These are phyloP conservation scores for Plantago elongata DNA, from an alignment of 257 asterid species.

Conservation along the genomic window DNA sequence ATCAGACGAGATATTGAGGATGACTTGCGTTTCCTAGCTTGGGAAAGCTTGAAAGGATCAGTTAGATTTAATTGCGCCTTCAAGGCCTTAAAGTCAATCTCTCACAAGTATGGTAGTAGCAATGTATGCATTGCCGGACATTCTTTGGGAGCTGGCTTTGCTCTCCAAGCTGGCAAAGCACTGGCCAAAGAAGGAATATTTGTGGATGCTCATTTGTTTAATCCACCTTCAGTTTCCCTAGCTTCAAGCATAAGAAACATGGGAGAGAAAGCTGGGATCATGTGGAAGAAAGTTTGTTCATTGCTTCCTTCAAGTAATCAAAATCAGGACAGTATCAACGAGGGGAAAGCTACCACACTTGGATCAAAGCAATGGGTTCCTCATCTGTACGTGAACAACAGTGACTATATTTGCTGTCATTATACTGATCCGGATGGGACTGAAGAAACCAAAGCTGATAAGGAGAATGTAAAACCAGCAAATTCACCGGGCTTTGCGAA, in stretches of 20 bases:
- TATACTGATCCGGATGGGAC: slow-evolving; percentile 56
- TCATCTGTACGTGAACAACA: slow-evolving; percentile 77
- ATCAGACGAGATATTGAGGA: slow-evolving; percentile 87
- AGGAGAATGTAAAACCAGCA: slow-evolving; percentile 55
- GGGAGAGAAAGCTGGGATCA: slow-evolving; percentile 67
- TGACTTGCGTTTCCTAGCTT: slow-evolving; percentile 83
- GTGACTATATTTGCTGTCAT: slow-evolving; percentile 90
- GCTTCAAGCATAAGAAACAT: slow-evolving; percentile 68
- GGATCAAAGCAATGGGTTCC: slow-evolving; percentile 84
- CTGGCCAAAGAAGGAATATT: slow-evolving; percentile 89
- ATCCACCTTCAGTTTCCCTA: slow-evolving; percentile 91
- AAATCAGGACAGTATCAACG: slow-evolving; percentile 23
- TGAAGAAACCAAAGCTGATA: slow-evolving; percentile 31
- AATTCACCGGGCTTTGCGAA: slow-evolving; percentile 45
- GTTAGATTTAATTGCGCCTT: slow-evolving; percentile 59
- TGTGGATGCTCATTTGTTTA: slow-evolving; percentile 91
- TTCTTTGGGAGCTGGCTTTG: slow-evolving; percentile 93
- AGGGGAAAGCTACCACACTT: slow-evolving; percentile 20
- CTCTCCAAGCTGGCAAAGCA: slow-evolving; percentile 91
- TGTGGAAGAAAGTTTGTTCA: slow-evolving; percentile 67
- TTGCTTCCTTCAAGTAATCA: slow-evolving; percentile 51
- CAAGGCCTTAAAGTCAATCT: slow-evolving; percentile 48
- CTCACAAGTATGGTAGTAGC: slow-evolving; percentile 65
- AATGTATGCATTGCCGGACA: slow-evolving; percentile 82
- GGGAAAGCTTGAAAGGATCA: slow-evolving; percentile 92